Conservation (phyloP, 179 eudicot genomes). For the Silene noctiflora region DNA sequence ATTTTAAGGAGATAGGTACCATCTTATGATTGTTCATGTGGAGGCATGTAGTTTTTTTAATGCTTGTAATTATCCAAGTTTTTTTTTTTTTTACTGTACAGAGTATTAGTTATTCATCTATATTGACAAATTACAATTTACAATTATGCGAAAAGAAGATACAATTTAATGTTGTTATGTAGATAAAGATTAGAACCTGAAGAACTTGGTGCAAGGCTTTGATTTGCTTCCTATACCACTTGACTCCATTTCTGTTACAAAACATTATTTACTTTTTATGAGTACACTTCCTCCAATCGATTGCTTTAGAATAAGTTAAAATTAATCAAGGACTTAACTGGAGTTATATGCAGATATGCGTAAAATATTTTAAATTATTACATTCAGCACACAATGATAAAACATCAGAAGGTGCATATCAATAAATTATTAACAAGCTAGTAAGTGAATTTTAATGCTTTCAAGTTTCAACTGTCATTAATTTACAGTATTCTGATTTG, state of each 20-base stretch:
- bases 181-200: constrained; percentile 83
- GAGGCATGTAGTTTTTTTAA: neutral
- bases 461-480: neutral
- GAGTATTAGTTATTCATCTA: neutral
- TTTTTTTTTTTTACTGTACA: neutral
- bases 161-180: constrained; percentile 32
- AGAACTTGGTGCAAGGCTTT: constrained; percentile 97
- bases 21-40: neutral
- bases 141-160: neutral
- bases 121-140: neutral
- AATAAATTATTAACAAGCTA: neutral
- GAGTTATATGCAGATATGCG: neutral
- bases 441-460: neutral
- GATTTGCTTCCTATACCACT: constrained; percentile 91
- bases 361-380: neutral
- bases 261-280: constrained; percentile 52
- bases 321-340: constrained; percentile 13
- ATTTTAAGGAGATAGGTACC: neutral
- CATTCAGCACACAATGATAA: constrained; percentile 5
- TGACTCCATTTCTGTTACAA: constrained; percentile 85
- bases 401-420: neutral
- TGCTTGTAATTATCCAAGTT: neutral
- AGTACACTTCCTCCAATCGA: constrained; percentile 36
- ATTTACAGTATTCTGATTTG: neutral
- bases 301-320: constrained; percentile 8